Base-by-base conservation (phyloP, 1,139 yeast species). In the Ashbya aceris region DNA sequence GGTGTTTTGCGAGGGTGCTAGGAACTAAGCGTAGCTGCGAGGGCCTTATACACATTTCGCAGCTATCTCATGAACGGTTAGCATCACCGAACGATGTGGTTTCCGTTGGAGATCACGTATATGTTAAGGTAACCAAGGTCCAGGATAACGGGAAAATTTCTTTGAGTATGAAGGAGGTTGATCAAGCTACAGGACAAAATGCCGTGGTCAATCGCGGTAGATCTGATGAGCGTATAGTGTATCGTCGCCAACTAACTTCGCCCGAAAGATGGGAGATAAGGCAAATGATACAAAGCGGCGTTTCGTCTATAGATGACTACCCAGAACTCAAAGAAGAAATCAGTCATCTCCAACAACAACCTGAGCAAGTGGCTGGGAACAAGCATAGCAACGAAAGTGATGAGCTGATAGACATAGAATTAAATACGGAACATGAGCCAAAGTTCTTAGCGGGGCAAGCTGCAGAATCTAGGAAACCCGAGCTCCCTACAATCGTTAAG, bases 251-350 rank as follows among this genome's bases (percentile, higher is more conserved):
- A 40, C 60, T 82, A 31, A 80, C 93, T 0, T 82, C 94, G 0
- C 94, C 95, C 1, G 97, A 89, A 59, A 65, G 89, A 44, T 89
- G 96, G 95, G 96, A 89, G 55, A 72, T 85, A 40, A 69, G 84
- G 29, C 96, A 89, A 55, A 66, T 85, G 29, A 80, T 83, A 30
- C 83, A 93, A 0, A 77, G 93, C 3, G 95, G 95, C 2, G 91
- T 76, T 0, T 76, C 77, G 0, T 70, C 78, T 2, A 76, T 81
- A 0, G 71, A 77, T 9, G 91, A 82, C 46, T 79, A 79, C 53
- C 91, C 91, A 1, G 93, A 81, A 41, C 60, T 82, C 1, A 70
- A 68, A 30, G 83, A 76, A 31, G 79, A 73, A 39, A 66, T 69
- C 6, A 65, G 41, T 67, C 56, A 27, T 66, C 68, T 50, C 70